Conservation (phyloP, 2,329 filamentous ascomycete species). For the Aspergillus sp. region DNA sequence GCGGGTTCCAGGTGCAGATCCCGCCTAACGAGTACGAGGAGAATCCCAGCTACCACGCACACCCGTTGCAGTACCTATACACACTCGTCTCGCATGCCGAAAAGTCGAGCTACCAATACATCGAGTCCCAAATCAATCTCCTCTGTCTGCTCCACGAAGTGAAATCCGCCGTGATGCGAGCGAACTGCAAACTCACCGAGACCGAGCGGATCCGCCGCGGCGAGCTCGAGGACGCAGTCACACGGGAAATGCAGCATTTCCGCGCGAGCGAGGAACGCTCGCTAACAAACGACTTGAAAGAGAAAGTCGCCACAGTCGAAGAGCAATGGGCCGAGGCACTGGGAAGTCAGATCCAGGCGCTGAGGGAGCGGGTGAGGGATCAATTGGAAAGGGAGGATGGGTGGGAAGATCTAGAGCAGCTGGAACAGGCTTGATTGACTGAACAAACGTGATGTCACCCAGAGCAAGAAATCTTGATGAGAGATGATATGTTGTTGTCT, state of each 20-base stretch:
- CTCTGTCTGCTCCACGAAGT: constrained; percentile 90
- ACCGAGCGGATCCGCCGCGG: constrained; percentile 61
- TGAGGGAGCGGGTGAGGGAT: constrained; percentile 74
- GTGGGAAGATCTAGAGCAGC: constrained; percentile 78
- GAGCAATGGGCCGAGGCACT: constrained; percentile 88
- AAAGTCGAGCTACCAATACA: constrained; percentile 94
- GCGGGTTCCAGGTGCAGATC: constrained; percentile 73
- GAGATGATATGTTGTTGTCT: constrained; percentile 13
- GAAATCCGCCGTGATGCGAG: constrained; percentile 74
- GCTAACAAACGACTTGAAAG: constrained; percentile 85
- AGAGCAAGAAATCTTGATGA: constrained; percentile 3
- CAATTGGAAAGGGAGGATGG: constrained; percentile 79
- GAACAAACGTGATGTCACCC: neutral
- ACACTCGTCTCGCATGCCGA: constrained; percentile 83
- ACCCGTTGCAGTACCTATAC: constrained; percentile 90
- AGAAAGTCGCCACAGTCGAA: constrained; percentile 88
- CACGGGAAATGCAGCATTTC: constrained; percentile 59
- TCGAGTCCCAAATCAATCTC: constrained; percentile 90
- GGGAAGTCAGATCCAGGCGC: constrained; percentile 73
- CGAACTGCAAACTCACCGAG: constrained; percentile 70
- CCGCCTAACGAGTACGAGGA: constrained; percentile 80
- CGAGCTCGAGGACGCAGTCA: constrained; percentile 47
- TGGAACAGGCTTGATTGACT: constrained; percentile 35
- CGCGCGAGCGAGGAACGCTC: constrained; percentile 68
- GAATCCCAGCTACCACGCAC: constrained; percentile 78